Evolutionary conservation across 2,329 filamentous ascomycete genomes (phyloP).

Genomic region (Pestalotiopsis sp.): DNA sequence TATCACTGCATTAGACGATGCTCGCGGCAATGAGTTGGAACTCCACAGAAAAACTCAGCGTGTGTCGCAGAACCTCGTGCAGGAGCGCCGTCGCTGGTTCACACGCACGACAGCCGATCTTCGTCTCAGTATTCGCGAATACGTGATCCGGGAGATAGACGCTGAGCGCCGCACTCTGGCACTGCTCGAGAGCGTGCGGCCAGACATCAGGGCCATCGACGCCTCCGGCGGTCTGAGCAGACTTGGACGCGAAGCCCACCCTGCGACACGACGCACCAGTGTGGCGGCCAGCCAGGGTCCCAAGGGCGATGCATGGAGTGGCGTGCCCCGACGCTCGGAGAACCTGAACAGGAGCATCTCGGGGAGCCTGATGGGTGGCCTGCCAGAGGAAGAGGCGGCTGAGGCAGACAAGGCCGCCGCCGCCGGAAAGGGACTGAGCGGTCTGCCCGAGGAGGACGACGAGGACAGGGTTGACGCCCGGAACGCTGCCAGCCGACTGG

Average conservation of each 20-base stretch:
- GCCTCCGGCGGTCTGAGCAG: slow-evolving; percentile 85
- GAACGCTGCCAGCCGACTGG: slow-evolving; percentile 91
- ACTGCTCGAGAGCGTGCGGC: slow-evolving; percentile 88
- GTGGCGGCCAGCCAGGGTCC: slow-evolving; percentile 89
- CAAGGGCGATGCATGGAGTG: slow-evolving; percentile 98
- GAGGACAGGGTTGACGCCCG: slow-evolving; percentile 93
- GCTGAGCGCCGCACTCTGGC: slow-evolving; percentile 89
- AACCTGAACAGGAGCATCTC: slow-evolving; percentile 77
- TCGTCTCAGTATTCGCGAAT: slow-evolving; percentile 81
- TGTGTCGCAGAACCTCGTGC: slow-evolving; percentile 84
- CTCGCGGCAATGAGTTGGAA: slow-evolving; percentile 76
- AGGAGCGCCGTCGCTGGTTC: slow-evolving; percentile 91
- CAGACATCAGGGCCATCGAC: slow-evolving; percentile 92
- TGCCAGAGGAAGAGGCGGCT: slow-evolving; percentile 62
- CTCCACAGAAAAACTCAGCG: slow-evolving; percentile 83
- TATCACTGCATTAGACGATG: slow-evolving; percentile 87
- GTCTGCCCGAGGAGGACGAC: slow-evolving; percentile 77
- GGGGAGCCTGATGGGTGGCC: slow-evolving; percentile 65
- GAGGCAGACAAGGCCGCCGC: slow-evolving; percentile 45
- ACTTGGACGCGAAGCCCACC: slow-evolving; percentile 85
- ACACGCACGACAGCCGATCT: slow-evolving; percentile 82
- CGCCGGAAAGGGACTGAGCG: slow-evolving; percentile 51
- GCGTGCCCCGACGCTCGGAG: slow-evolving; percentile 81
- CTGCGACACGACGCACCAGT: slow-evolving; percentile 69
- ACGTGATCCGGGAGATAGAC: slow-evolving; percentile 92